Evolutionary conservation across 2,329 filamentous ascomycete genomes (phyloP).

Genomic region (Claviceps citrina): DNA sequence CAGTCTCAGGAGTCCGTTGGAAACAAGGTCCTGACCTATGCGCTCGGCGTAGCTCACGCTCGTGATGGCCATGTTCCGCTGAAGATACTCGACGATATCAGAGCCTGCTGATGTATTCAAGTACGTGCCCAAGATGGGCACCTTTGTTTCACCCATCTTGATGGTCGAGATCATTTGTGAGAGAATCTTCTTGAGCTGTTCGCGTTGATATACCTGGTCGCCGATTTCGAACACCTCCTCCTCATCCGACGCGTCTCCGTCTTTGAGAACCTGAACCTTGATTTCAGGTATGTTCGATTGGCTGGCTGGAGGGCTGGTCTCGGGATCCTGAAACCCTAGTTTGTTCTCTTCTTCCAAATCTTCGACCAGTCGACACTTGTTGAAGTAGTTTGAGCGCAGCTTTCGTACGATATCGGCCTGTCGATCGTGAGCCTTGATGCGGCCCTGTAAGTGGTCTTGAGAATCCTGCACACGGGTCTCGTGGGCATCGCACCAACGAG

Average conservation of each 20-base stretch:
- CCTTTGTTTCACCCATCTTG: conserved; percentile 79
- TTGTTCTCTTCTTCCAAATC: conserved; percentile 98
- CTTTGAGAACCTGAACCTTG: conserved; percentile 60
- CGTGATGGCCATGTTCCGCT: conserved; percentile 69
- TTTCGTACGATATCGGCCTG: conserved; percentile 86
- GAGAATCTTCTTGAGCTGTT: conserved; percentile 83
- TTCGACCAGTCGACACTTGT: conserved; percentile 92
- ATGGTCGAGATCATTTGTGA: conserved; percentile 74
- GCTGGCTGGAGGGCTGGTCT: conserved; percentile 45
- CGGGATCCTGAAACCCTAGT: conserved; percentile 83
- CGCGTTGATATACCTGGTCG: conserved; percentile 69
- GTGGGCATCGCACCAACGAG: conserved; percentile 91
- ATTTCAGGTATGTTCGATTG: conserved; percentile 59
- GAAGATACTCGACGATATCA: conserved; percentile 91
- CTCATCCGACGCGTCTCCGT: conserved; percentile 47
- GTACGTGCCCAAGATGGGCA: conserved; percentile 89
- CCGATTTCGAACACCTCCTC: conserved; percentile 78
- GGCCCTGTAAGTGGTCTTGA: conserved; percentile 80
- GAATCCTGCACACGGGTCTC: conserved; percentile 81
- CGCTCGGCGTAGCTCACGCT: conserved; percentile 84
- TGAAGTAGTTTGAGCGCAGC: conserved; percentile 91
- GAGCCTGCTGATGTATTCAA: conserved; percentile 81
- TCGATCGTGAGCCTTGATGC: conserved; percentile 84
- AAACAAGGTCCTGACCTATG: conserved; percentile 84
- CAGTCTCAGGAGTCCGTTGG: conserved; percentile 72